Evolutionary conservation across 345 rosid genomes (phyloP).

Genomic region (Citrus reticulata): DNA sequence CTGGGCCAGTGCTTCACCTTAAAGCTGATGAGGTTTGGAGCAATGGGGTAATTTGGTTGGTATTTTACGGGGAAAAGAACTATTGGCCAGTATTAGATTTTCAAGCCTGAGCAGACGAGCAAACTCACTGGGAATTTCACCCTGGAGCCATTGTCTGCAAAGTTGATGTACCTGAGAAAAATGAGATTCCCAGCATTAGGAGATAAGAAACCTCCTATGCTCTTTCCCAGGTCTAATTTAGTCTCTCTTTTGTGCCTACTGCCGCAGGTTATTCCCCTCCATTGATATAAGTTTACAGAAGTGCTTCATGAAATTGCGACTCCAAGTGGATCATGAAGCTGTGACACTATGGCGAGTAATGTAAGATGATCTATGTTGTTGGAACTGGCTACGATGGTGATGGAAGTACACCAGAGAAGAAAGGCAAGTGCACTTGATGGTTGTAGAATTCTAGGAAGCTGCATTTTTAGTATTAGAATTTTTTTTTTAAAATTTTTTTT

Average conservation of each 20-base stretch:
- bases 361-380: neutral
- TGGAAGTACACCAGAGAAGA: no score
- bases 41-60: slow-evolving; percentile 17
- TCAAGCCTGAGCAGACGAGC: slow-evolving; percentile 5
- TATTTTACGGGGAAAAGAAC: neutral
- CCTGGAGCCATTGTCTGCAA: neutral
- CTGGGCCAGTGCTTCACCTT: slow-evolving; percentile 37
- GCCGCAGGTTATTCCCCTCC: neutral
- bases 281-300: neutral
- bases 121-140: slow-evolving; percentile 13
- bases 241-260: neutral
- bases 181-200: neutral
- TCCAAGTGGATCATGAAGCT: neutral
- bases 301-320: neutral
- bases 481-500: no score
- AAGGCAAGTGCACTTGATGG: no score
- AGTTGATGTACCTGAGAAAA: neutral
- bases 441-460: no score
- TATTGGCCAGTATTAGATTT: neutral
- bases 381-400: no score
- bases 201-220: neutral
- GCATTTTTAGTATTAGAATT: no score
- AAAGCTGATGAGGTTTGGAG: neutral
- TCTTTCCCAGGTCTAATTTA: neutral
- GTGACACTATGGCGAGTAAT: neutral